A percentile compares a stretch with the other conserved stretches of the same genome.
Conservation (phyloP, 306 rosid genomes). For the Quercus suber region DNA sequence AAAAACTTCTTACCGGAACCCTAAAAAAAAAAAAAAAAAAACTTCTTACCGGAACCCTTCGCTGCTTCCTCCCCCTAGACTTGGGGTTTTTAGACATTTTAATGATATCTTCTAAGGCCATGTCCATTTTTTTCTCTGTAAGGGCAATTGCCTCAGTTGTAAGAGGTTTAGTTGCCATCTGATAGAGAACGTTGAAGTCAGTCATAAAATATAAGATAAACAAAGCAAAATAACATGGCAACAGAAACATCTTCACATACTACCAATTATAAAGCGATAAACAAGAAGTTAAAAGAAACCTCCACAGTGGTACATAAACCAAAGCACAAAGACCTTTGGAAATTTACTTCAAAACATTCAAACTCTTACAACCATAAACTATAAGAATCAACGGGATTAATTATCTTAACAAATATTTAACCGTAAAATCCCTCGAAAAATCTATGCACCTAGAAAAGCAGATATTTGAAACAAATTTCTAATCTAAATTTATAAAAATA, state of each 20-base stretch:
- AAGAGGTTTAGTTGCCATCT: constrained; percentile 87
- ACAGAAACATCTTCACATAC: background rate
- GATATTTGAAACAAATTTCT: too few species aligned
- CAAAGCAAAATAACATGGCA: background rate
- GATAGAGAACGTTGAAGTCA: background rate
- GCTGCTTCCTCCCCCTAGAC: constrained; percentile 38
- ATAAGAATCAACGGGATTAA: too few species aligned
- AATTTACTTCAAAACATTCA: too few species aligned
- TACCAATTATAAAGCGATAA: background rate
- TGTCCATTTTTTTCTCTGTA: constrained; percentile 98
- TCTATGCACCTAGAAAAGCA: too few species aligned
- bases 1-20: constrained; percentile 42
- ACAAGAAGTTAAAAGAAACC: background rate
- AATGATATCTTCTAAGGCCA: constrained; percentile 88
- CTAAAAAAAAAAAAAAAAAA: constrained; percentile 11
- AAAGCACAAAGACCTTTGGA: too few species aligned
- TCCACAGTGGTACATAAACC: too few species aligned
- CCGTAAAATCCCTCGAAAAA: too few species aligned
- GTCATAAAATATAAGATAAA: background rate
- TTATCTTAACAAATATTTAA: too few species aligned
- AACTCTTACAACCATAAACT: too few species aligned
- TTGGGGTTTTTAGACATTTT: constrained; percentile 60
- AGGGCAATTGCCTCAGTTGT: constrained; percentile 72
- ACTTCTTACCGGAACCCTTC: constrained; percentile 50
- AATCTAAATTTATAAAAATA: too few species aligned